Conservation (phyloP, 2,329 filamentous ascomycete species). For the Leptoxyphium fumago region DNA sequence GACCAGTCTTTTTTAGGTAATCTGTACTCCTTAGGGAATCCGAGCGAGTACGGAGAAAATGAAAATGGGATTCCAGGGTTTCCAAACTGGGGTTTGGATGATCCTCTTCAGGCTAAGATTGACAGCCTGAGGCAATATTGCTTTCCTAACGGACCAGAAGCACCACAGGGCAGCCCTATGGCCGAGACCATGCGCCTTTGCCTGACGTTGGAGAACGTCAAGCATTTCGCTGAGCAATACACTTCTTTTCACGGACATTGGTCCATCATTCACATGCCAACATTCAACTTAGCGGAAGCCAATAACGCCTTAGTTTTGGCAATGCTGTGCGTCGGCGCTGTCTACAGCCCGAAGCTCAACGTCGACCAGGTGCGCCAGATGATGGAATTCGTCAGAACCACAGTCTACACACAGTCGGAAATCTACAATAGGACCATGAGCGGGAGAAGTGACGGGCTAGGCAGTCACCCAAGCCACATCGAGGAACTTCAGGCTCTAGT, state of each 20-base stretch:
- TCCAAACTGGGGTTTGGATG: constrained; percentile 29
- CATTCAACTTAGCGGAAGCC: constrained; percentile 51
- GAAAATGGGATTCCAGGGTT: constrained; percentile 21
- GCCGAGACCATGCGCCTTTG: constrained; percentile 30
- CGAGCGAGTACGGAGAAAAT: constrained; percentile 20
- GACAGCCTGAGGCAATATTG: constrained; percentile 34
- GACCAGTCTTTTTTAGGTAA: constrained; percentile 33
- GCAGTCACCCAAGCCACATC: constrained; percentile 28
- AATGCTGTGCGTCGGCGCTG: constrained; percentile 60
- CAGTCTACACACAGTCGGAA: constrained; percentile 42
- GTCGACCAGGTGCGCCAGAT: constrained; percentile 50
- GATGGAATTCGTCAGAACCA: constrained; percentile 47
- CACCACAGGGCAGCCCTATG: constrained; percentile 39
- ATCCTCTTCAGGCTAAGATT: constrained; percentile 32
- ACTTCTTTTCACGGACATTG: constrained; percentile 61
- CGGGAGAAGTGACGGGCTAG: constrained; percentile 25
- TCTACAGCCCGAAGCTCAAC: constrained; percentile 52
- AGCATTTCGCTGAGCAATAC: constrained; percentile 56
- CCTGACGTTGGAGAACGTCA: constrained; percentile 53
- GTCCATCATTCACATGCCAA: constrained; percentile 56
- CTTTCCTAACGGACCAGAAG: constrained; percentile 41
- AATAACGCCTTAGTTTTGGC: constrained; percentile 52
- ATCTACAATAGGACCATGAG: constrained; percentile 32
- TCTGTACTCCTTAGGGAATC: constrained; percentile 27
- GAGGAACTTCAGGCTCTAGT: constrained; percentile 55